Percentiles rank a stretch among this genome's conserved stretches.
These are phyloP conservation scores for Zychaea mexicana DNA, from an alignment of 371 early-diverging fungal species.

Conservation along the genomic window DNA sequence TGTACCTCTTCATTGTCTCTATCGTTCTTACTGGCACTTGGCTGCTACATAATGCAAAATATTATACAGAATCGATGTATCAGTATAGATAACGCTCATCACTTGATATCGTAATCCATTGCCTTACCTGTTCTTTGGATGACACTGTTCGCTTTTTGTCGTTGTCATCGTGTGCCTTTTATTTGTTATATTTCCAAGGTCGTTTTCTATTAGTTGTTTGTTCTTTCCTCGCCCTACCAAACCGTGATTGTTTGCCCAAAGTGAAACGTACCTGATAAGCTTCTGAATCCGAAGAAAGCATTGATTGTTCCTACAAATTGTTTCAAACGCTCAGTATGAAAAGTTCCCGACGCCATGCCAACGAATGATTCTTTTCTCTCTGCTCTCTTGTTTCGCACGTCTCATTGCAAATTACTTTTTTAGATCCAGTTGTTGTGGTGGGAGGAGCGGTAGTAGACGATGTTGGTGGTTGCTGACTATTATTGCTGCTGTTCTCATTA, in stretches of 20 bases:
- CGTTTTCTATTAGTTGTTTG: neutral
- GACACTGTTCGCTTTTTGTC: neutral
- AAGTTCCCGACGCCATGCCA: no score
- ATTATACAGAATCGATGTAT: neutral
- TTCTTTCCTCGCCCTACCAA: neutral
- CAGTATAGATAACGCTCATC: neutral
- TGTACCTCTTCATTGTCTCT: neutral
- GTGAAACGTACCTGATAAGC: slow-evolving; percentile 2
- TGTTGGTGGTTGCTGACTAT: neutral
- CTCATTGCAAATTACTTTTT: neutral
- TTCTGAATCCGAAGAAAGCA: neutral
- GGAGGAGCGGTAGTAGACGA: neutral
- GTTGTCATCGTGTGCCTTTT: neutral
- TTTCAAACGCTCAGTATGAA: no score
- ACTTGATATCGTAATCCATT: no score
- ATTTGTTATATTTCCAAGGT: no score
- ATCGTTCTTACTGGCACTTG: neutral
- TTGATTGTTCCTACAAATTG: neutral
- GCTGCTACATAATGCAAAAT: no score
- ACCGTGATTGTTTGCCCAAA: no score
- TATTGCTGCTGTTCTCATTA: no score
- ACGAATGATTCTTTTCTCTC: no score
- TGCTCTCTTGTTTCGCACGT: no score
- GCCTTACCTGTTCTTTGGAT: neutral
- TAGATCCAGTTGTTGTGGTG: neutral